Conservation (phyloP, 306 rosid species). For the Myrica gale region DNA sequence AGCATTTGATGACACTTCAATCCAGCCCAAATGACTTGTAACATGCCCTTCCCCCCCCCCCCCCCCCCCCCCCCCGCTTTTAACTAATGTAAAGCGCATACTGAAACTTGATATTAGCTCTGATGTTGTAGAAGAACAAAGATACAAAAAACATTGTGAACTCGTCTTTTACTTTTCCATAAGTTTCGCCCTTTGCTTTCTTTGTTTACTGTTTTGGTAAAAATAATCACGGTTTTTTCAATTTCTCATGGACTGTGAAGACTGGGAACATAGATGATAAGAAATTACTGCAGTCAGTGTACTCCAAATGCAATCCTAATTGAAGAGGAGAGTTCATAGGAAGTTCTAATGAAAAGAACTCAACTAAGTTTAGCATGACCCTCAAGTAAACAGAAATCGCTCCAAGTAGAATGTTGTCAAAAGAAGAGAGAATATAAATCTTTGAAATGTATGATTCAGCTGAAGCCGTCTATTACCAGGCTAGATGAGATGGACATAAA, state of each 20-base stretch:
- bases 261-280: background rate
- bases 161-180: background rate
- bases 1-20: conserved; percentile 8
- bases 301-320: background rate
- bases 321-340: background rate
- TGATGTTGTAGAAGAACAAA: background rate
- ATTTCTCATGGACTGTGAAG: background rate
- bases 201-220: background rate
- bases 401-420: background rate
- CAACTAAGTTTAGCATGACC: background rate
- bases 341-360: background rate
- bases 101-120: background rate
- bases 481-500: background rate
- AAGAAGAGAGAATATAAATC: background rate
- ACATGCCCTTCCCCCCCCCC: background rate
- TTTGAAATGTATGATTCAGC: background rate
- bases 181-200: background rate
- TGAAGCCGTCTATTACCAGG: background rate
- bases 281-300: background rate
- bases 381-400: background rate
- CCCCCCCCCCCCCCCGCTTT: background rate
- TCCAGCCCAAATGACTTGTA: background rate
- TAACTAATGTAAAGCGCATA: background rate
- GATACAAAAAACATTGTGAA: background rate
- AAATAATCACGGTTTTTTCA: background rate